A percentile compares a stretch with the other conserved stretches of the same genome.
phyloP scores from a whole-genome alignment of 225 moss, liverwort and hornwort genomes.

The Rhytidiadelphus loreus region DNA sequence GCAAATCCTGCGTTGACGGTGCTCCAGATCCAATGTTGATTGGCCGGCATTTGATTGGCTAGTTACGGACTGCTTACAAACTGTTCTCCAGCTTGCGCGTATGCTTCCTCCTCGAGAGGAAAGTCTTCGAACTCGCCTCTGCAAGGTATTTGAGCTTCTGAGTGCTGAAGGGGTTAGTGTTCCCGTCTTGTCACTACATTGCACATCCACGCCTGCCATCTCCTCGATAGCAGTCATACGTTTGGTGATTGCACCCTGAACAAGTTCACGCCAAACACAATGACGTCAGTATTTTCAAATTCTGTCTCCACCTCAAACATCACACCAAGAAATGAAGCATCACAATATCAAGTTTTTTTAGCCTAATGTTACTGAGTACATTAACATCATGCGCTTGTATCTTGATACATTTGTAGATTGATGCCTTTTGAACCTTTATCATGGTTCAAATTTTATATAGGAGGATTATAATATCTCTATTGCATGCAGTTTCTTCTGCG shows the following conservation, averaged over 20 bases:
- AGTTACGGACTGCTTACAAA: slow-evolving; percentile 72
- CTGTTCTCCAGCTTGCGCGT: slow-evolving; percentile 69
- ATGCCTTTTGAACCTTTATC: not conserved
- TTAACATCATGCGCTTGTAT: not conserved
- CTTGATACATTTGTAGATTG: not conserved
- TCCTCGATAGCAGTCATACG: not conserved
- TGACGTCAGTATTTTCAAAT: not conserved
- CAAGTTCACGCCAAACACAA: not conserved
- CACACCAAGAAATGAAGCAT: not conserved
- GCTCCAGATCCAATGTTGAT: slow-evolving; percentile 48
- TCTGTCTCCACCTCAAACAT: not conserved
- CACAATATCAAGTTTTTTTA: not conserved
- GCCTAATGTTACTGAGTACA: not conserved
- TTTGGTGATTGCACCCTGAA: not conserved
- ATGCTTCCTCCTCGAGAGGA: slow-evolving; percentile 90
- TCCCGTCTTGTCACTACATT: not conserved
- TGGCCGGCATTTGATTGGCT: slow-evolving; percentile 94
- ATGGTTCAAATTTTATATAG: not conserved
- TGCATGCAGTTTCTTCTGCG: slow-evolving; percentile 50
- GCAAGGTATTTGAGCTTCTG: slow-evolving; percentile 43
- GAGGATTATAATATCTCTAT: not conserved
- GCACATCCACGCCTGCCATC: not conserved
- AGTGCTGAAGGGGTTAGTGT: not conserved
- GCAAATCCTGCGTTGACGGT: not conserved
- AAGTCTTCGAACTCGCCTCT: slow-evolving; percentile 64